Evolutionary conservation across 768 basidiomycete genomes (phyloP), one percentile per base, ranked within the genome.

Genomic region (Kwoniella bestiolae): DNA sequence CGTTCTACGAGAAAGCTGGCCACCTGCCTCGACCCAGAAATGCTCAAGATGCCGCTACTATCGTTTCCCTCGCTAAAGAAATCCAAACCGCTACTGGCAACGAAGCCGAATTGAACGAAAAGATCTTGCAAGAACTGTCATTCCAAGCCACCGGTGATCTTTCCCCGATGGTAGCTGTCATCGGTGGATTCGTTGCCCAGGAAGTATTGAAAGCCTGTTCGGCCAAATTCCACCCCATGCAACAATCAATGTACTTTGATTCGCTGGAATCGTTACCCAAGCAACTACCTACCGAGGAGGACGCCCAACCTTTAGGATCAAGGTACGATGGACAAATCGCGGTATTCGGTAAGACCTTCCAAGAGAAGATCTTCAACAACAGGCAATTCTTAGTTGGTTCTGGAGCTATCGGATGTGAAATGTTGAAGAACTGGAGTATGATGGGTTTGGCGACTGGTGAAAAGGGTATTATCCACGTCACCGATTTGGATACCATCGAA

Each of bases 391-490:
- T 99, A 49, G 96, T 99, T 61, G 96, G 96, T 8, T 89, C 95
- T n/a, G 96, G 96, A 49, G 96, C 96, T 35, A 98, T 99, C 79
- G 96, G 96, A 21, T 99, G 96, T 78, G 96, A 99, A 83, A 98
- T 98, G 96, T 83, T 99, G 75, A 99, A 99, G 85, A 99, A 98
- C 82, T 99, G 96, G 96, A 91, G 91, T 70, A 91, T 98, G 92
- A 95, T 98, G 86, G 96, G 96, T 66, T 83, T 99, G 50, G 94
- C 87, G 6, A 86, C 89, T 31, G 91, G 91, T 11, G 65, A 68
- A 18, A 84, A 88, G 45, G 96, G 91, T 9, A 82, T 85, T 56
- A 91, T 99, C 62, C 88, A 94, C 73, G 92, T 98, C 61, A 98
- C 96, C 5, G 96, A 99, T 81, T 82, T 99, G 74, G 96, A 99